Base-by-base conservation (phyloP, 2,329 filamentous ascomycete species). In the Uncinocarpus reesii region DNA sequence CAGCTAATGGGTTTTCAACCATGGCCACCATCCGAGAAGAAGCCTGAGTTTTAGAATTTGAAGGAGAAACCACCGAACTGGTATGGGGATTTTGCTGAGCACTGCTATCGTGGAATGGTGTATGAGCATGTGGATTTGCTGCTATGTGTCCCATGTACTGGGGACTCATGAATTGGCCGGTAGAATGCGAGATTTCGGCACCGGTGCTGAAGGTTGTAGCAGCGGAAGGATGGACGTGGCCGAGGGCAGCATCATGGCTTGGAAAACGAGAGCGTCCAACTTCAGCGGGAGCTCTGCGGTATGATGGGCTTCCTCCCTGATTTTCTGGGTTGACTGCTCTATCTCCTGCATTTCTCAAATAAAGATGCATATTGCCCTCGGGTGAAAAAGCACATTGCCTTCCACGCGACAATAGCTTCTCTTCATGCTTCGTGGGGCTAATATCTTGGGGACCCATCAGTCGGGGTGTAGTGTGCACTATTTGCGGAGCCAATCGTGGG, bases 361-460 rank as follows among this genome's bases (percentile, higher is more conserved):
- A 20, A 16, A 20, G 15, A n/a, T 21, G 15, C 8, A 29, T 11
- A 21, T 21, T 31, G 20, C n/a, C 7, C 37, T 48, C 32, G 3
- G 26, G 29, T 7, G n/a, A 8, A 35, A 35, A 32, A 28, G 11
- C 31, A n/a, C 5, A 20, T 13, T 37, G 44, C 24, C 29, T 43
- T 46, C 51, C 40, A 21, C 45, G 20, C 7, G 24, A 20, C 3
- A 46, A n/a, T 10, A 51, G 42, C 18, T 53, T 53, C 29, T 54
- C 49, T 31, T 55, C 53, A 8, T 55, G 53, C 31, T 55, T 55
- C 2, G 53, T 43, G 20, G 53, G 53, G 20, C 52, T 55, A 8
- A 54, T 20, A 46, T 51, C 52, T 21, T 55, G 49, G 7, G 53
- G 53, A 10, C 48, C 50, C 34, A 53, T 43, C 2, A 52, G 15